Conservation (phyloP, 306 rosid genomes). For the Cucumis cinereus region DNA sequence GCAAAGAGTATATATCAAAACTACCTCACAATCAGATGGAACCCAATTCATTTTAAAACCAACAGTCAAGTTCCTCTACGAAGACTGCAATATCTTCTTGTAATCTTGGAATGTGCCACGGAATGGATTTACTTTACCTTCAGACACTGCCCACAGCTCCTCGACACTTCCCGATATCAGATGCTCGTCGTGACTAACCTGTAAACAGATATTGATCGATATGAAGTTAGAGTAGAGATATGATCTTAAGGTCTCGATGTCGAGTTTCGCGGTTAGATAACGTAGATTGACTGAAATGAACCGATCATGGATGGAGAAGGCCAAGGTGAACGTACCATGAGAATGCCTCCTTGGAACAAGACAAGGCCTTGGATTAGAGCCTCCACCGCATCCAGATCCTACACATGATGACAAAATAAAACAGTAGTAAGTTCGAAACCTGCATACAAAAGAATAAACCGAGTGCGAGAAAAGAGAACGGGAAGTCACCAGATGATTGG, state of each 20-base stretch:
- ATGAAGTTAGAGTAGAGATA: background rate
- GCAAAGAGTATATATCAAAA: background rate
- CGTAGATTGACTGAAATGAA: background rate
- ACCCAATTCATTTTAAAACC: background rate
- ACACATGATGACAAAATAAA: conserved; percentile 1
- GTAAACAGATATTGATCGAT: conserved; percentile 10
- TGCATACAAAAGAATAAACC: background rate
- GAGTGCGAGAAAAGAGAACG: background rate
- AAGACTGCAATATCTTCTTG: conserved; percentile 73
- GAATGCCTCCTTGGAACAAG: conserved; percentile 97
- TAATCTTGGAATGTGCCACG: conserved; percentile 75
- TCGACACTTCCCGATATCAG: conserved; percentile 98
- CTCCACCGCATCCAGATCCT: conserved; percentile 99
- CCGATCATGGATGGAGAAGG: background rate
- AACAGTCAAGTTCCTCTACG: conserved; percentile 9
- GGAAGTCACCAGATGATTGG: conserved; percentile 81
- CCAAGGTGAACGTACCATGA: conserved; percentile 43
- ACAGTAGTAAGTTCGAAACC: background rate
- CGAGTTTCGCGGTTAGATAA: background rate
- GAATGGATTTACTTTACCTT: conserved; percentile 77
- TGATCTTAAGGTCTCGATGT: background rate
- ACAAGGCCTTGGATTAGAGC: conserved; percentile 99
- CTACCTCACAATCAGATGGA: background rate
- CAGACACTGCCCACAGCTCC: conserved; percentile 88
- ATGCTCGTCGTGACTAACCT: conserved; percentile 99